Evolutionary conservation across 2,329 filamentous ascomycete genomes (phyloP).

Genomic region (Delphinella strobiligena): DNA sequence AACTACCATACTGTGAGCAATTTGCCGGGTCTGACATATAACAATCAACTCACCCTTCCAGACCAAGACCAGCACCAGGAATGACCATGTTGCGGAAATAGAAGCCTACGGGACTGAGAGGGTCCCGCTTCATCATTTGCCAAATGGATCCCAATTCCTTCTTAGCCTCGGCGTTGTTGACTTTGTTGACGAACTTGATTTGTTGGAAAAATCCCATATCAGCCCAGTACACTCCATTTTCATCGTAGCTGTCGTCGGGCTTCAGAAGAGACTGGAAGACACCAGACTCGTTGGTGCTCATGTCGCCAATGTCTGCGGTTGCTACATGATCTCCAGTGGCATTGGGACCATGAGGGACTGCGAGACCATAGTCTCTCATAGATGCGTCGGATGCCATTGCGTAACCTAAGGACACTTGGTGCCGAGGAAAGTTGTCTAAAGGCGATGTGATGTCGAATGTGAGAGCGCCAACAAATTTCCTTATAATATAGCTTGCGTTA

Average conservation of each 20-base stretch:
- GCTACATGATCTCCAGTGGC: conserved; percentile 31
- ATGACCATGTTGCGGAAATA: conserved; percentile 88
- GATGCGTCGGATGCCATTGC: conserved; percentile 13
- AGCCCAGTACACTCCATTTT: conserved; percentile 83
- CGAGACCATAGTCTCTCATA: conserved; percentile 35
- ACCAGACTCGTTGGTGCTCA: conserved; percentile 46
- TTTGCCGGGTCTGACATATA: too few relatives aligned
- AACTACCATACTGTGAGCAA: too few relatives aligned
- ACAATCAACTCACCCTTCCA: conserved; percentile 58
- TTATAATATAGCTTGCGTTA: conserved; percentile 1
- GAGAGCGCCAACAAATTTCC: neutral
- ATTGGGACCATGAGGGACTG: conserved; percentile 38
- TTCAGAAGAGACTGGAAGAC: conserved; percentile 71
- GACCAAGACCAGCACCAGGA: conserved; percentile 78
- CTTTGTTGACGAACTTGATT: conserved; percentile 60
- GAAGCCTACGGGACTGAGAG: conserved; percentile 68
- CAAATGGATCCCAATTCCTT: conserved; percentile 57
- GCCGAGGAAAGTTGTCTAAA: neutral
- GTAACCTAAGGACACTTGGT: neutral
- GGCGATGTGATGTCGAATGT: neutral
- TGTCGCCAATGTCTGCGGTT: conserved; percentile 30
- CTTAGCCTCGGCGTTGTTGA: conserved; percentile 58
- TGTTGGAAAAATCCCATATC: conserved; percentile 64
- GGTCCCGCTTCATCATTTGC: conserved; percentile 74
- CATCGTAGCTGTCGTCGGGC: conserved; percentile 77